Conservation (phyloP, 306 rosid genomes). For the Acacia melanoxylon region DNA sequence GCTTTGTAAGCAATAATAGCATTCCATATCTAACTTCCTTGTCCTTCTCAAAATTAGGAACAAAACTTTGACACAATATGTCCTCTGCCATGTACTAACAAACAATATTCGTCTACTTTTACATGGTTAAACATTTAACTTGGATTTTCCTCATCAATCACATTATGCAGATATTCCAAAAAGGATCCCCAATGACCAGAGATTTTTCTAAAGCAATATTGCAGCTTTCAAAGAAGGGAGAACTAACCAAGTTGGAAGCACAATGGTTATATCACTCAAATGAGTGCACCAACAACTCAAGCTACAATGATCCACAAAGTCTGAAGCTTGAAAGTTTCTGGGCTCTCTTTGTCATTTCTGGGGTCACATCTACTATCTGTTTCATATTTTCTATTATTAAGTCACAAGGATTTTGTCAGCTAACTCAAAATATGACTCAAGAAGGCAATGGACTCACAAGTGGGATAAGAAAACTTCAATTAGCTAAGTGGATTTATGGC, state of each 20-base stretch:
- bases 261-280: slow-evolving; percentile 39
- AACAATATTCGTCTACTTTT: not conserved
- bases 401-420: slow-evolving; percentile 8
- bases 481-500: slow-evolving; percentile 22
- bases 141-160: not conserved
- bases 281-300: slow-evolving; percentile 26
- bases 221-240: slow-evolving; percentile 46
- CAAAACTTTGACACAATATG: slow-evolving; percentile 23
- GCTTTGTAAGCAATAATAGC: slow-evolving; percentile 56
- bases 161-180: slow-evolving; percentile 60
- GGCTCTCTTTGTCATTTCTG: slow-evolving; percentile 59
- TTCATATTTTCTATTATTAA: slow-evolving; percentile 37
- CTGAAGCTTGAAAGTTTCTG: slow-evolving; percentile 53
- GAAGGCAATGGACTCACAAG: slow-evolving; percentile 10
- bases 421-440: slow-evolving; percentile 16
- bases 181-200: slow-evolving; percentile 68
- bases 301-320: slow-evolving; percentile 27
- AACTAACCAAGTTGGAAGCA: slow-evolving; percentile 37
- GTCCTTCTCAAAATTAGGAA: not conserved
- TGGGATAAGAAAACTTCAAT: slow-evolving; percentile 21
- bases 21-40: not conserved
- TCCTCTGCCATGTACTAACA: not conserved
- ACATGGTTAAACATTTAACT: not conserved
- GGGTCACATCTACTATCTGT: slow-evolving; percentile 52
- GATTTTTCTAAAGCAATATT: slow-evolving; percentile 63